A percentile compares a stretch with the other conserved stretches of the same genome.
Conservation (phyloP, 345 rosid species). For the Odontarrhena argentea region DNA sequence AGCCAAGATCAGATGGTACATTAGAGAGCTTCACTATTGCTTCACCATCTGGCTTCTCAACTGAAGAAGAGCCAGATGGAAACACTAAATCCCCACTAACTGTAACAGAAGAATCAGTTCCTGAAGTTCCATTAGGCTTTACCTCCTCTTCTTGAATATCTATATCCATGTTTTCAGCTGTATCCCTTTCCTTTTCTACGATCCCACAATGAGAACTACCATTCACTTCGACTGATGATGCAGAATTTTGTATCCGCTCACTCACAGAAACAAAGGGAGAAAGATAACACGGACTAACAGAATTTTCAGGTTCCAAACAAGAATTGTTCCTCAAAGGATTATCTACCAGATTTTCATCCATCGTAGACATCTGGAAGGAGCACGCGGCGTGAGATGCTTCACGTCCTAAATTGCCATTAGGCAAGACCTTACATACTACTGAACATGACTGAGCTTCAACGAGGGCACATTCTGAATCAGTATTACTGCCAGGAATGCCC, state of each 20-base stretch:
- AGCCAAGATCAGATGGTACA: conserved; percentile 44
- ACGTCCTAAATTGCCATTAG: conserved; percentile 33
- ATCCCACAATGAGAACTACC: conserved; percentile 35
- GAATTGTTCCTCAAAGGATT: conserved; percentile 35
- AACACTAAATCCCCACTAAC: conserved; percentile 16
- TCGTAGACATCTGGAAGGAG: conserved; percentile 39
- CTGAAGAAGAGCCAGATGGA: conserved; percentile 25
- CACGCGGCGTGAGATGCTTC: conserved; percentile 40
- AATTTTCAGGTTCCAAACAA: conserved; percentile 31
- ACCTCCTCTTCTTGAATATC: conserved; percentile 26
- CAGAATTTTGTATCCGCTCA: conserved; percentile 41
- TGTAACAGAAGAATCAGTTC: conserved; percentile 20
- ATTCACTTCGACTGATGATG: conserved; percentile 26
- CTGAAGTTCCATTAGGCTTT: conserved; percentile 21
- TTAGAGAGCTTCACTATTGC: conserved; percentile 41
- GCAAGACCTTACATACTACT: conserved; percentile 34
- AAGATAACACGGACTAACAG: conserved; percentile 34
- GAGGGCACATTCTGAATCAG: conserved; percentile 29
- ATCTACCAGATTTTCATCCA: conserved; percentile 34
- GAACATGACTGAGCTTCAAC: conserved; percentile 38
- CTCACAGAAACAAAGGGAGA: conserved; percentile 33
- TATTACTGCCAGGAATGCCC: conserved; percentile 35
- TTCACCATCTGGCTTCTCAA: conserved; percentile 46
- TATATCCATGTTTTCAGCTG: conserved; percentile 12
- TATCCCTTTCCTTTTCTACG: conserved; percentile 40